phyloP scores from a whole-genome alignment of 306 rosid genomes.

The Amphicarpaea edgeworthii region DNA sequence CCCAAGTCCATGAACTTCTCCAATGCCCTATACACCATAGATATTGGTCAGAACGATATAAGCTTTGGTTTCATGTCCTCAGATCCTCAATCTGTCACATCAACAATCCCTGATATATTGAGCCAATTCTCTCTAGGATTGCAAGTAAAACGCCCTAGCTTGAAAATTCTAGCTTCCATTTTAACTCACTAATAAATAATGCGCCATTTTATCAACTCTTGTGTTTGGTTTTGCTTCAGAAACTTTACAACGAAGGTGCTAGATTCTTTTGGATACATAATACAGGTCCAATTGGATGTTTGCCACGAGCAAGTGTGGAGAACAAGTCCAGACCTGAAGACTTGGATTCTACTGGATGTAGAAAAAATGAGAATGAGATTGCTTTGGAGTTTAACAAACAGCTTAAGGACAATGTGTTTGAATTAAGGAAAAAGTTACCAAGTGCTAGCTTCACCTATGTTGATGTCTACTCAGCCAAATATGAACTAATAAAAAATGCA shows the following conservation, averaged over 20 bases:
- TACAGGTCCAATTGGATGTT: conserved; percentile 74
- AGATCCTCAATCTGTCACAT: conserved; percentile 48
- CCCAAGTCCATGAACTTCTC: conserved; percentile 65
- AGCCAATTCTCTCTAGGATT: conserved; percentile 57
- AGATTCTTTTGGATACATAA: conserved; percentile 74
- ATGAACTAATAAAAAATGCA: conserved; percentile 57
- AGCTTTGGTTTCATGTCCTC: conserved; percentile 57
- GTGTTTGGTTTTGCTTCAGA: conserved; percentile 50
- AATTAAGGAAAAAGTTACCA: conserved; percentile 48
- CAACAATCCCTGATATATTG: conserved; percentile 65
- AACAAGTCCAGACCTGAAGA: conserved; percentile 4
- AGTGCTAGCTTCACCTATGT: conserved; percentile 61
- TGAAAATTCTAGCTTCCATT: no score
- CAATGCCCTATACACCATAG: conserved; percentile 67
- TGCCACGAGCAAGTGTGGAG: conserved; percentile 52
- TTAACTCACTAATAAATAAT: no score
- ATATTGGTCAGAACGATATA: conserved; percentile 82
- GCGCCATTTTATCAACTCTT: neutral
- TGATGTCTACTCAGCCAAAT: conserved; percentile 68
- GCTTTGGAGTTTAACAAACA: conserved; percentile 70
- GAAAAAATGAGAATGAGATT: conserved; percentile 55
- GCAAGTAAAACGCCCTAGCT: conserved; percentile 41
- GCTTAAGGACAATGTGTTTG: conserved; percentile 54
- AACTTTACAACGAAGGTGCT: conserved; percentile 66
- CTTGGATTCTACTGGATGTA: conserved; percentile 63